Conservation (phyloP, 1,139 yeast genomes). For the Wickerhamomyces sp. region DNA sequence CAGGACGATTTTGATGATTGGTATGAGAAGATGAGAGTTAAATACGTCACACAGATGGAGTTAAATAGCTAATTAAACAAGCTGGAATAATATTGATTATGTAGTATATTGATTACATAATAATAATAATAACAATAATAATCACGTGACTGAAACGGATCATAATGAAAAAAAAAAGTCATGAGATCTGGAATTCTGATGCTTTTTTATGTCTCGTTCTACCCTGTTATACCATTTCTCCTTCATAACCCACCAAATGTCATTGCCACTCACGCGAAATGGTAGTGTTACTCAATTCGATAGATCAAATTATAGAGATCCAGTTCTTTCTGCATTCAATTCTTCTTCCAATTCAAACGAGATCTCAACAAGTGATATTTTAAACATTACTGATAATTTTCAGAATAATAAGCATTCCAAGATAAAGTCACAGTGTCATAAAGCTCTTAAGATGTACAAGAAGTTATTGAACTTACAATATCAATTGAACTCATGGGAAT, state of each 20-base stretch:
- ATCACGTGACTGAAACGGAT: not conserved
- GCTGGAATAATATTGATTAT: not conserved
- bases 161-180: not conserved
- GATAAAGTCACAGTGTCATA: slow-evolving; percentile 4
- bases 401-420: not conserved
- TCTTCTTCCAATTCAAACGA: not conserved
- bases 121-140: too few species aligned
- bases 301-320: not conserved
- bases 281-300: not conserved
- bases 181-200: not conserved
- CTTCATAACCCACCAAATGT: not conserved
- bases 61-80: not conserved
- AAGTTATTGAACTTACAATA: slow-evolving; percentile 2
- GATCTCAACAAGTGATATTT: slow-evolving; percentile 2
- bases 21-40: slow-evolving; percentile 49
- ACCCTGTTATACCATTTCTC: not conserved
- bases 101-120: too few species aligned
- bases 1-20: slow-evolving; percentile 46
- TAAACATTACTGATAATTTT: slow-evolving; percentile 1
- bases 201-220: not conserved
- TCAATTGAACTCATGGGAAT: slow-evolving; percentile 20
- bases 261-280: not conserved
- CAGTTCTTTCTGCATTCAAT: not conserved
- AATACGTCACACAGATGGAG: slow-evolving; percentile 40
- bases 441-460: slow-evolving; percentile 4